Evolutionary conservation across 192 early-diverging fungal genomes (phyloP), one percentile per base, ranked within the genome.

Genomic region (Podila horticola): DNA sequence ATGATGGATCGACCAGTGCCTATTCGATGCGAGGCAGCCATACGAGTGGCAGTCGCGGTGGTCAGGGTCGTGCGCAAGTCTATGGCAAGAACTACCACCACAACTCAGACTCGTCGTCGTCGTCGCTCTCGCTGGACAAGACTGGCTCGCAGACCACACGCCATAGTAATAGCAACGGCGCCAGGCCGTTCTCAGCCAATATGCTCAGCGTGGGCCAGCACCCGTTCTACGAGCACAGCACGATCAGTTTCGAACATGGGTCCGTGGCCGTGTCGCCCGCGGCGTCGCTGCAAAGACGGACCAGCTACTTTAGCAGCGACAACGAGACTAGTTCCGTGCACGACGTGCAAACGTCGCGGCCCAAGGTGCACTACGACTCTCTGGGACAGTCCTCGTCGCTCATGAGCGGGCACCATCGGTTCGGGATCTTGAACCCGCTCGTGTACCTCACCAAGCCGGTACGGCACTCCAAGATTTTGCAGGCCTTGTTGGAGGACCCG

Each of bases 401-500:
- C 60, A 19, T 33, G 17, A n/a, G 26, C 36, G 52, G 52, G 19
- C 45, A 65, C 3, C 62, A 55, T 6, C 41, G 63, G n/a, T 62
- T 24, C 33, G 69, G 66, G 19, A 28, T 73, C n/a, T 81, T 81
- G 72, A 49, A 64, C 15, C 58, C 34, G 34, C 71, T 70, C 5
- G 62, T 81, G 5, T 81, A 81, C 28, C 69, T 73, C 41, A 73
- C 76, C 1, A 81, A 81, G 45, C 76, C 76, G 24, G 69, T 81
- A 22, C 76, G 76, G 1, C 76, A 81, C 24, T 81, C 76, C 66
- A 81, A 81, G 62, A 70, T 81, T 2, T 60, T 81, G 31, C 71
- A 73, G 62, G 34, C 58, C 0, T 30, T 81, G 7, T 51, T 64
- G 3, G 70, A 72, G 26, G 60, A 81, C 26, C 70, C 76, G 0